These are phyloP conservation scores for Bipolaris bicolor DNA, from an alignment of 2,329 filamentous ascomycete species.

Conservation along the genomic window DNA sequence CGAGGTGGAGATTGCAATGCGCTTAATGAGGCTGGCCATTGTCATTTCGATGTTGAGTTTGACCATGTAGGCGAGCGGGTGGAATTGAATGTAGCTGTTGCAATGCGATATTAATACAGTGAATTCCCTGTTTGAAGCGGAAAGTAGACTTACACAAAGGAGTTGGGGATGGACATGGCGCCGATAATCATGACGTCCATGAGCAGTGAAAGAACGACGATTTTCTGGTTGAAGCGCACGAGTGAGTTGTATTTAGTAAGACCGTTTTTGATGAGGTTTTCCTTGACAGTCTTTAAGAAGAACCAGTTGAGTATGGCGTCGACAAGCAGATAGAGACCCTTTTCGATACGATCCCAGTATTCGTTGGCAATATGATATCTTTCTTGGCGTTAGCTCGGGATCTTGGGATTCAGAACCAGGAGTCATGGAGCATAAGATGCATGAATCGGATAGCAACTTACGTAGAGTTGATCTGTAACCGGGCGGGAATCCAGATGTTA, in stretches of 20 bases:
- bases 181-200: constrained; percentile 59
- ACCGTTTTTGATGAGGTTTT: constrained; percentile 56
- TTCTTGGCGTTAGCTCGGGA: constrained; percentile 4
- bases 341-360: constrained; percentile 49
- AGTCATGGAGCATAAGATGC: too few relatives aligned
- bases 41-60: constrained; percentile 61
- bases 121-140: not conserved
- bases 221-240: constrained; percentile 57
- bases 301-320: constrained; percentile 50
- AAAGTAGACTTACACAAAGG: constrained; percentile 49
- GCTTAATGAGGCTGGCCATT: constrained; percentile 58
- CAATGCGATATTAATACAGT: not conserved
- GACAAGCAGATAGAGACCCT: constrained; percentile 47
- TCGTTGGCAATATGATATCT: constrained; percentile 45
- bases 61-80: constrained; percentile 57
- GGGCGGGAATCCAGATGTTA: constrained; percentile 51
- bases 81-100: constrained; percentile 56
- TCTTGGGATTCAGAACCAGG: not conserved
- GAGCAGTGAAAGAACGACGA: constrained; percentile 57
- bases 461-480: constrained; percentile 39
- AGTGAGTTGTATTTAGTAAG: constrained; percentile 60
- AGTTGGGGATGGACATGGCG: constrained; percentile 55
- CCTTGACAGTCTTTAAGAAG: constrained; percentile 53
- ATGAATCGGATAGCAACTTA: constrained; percentile 12
- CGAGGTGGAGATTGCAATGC: constrained; percentile 43